Percentiles rank a stretch among this genome's conserved stretches.
phyloP scores from a whole-genome alignment of 2,329 filamentous ascomycete genomes.

The Volutella citrinella region DNA sequence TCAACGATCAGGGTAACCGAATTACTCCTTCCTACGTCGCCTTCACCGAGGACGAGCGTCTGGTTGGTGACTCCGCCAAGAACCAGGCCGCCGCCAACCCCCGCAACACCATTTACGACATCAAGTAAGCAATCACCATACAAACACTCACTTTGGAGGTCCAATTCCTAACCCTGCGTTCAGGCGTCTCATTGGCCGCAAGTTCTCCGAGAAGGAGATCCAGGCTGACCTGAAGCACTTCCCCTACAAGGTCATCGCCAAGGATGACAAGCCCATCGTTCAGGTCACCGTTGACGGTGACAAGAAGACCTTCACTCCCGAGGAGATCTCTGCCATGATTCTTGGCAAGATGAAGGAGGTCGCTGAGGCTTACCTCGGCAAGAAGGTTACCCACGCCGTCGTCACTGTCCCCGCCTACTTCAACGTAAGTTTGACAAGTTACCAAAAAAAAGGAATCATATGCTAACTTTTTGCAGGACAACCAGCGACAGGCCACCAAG shows the following conservation, averaged over 20 bases:
- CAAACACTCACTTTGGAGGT: not conserved
- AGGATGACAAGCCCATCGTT: constrained; percentile 86
- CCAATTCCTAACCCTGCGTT: constrained; percentile 15
- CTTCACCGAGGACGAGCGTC: constrained; percentile 93
- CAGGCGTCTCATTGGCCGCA: constrained; percentile 82
- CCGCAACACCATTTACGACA: constrained; percentile 71
- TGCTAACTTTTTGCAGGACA: constrained; percentile 53
- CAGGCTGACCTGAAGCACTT: constrained; percentile 97
- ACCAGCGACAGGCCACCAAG: constrained; percentile 95
- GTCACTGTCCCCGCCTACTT: constrained; percentile 97
- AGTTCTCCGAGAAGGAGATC: constrained; percentile 79
- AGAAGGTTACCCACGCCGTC: constrained; percentile 83
- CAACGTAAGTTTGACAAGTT: constrained; percentile 66
- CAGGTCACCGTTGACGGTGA: constrained; percentile 65
- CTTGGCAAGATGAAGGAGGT: constrained; percentile 83
- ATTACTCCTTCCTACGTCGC: constrained; percentile 94
- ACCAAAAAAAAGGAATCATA: no score
- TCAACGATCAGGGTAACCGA: constrained; percentile 96
- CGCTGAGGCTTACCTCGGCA: constrained; percentile 74
- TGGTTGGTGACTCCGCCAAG: constrained; percentile 97
- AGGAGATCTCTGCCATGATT: constrained; percentile 80
- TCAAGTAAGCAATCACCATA: constrained; percentile 66
- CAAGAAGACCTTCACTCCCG: constrained; percentile 73
- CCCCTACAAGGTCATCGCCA: constrained; percentile 90
- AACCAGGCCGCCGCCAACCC: constrained; percentile 87